phyloP scores from a whole-genome alignment of 2,329 filamentous ascomycete genomes.

The Chrysosphaeria jannelii region DNA sequence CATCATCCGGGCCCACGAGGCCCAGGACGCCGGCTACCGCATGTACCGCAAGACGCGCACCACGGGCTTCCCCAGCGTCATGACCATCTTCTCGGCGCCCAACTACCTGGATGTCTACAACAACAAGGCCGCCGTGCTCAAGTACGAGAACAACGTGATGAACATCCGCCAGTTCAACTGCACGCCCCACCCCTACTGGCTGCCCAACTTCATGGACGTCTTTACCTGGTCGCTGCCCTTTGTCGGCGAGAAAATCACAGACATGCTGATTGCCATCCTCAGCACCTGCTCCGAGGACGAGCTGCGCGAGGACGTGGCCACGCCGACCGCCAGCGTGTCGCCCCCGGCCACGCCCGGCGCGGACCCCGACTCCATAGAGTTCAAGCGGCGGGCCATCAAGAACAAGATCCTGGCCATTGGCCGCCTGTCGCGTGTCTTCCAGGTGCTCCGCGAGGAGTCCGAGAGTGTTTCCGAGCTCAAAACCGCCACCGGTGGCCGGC shows the following conservation, averaged over 20 bases:
- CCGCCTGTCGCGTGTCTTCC: conserved; percentile 87
- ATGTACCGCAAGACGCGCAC: conserved; percentile 99
- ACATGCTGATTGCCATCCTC: conserved; percentile 96
- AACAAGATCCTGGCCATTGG: conserved; percentile 99
- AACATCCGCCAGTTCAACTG: conserved; percentile 99
- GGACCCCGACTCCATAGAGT: conserved; percentile 69
- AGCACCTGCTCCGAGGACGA: conserved; percentile 99
- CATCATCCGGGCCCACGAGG: conserved; percentile 90
- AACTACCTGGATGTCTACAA: conserved; percentile 99
- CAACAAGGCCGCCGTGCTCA: conserved; percentile 95
- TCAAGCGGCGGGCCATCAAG: conserved; percentile 89
- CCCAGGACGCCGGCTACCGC: conserved; percentile 90
- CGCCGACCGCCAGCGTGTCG: conserved; percentile 37
- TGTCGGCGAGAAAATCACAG: conserved; percentile 95
- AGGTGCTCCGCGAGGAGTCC: conserved; percentile 88
- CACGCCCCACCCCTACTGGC: conserved; percentile 96
- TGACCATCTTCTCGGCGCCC: conserved; percentile 98
- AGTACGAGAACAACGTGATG: conserved; percentile 99
- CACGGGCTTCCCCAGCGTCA: conserved; percentile 93
- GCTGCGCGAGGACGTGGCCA: conserved; percentile 57
- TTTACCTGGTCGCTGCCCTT: conserved; percentile 99
- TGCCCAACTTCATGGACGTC: conserved; percentile 99
- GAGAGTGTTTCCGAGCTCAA: conserved; percentile 94
- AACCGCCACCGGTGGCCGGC: conserved; percentile 71
- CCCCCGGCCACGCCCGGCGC: conserved; percentile 25